phyloP scores from a whole-genome alignment of 2,329 filamentous ascomycete genomes.

The Annulohypoxylon truncatum region DNA sequence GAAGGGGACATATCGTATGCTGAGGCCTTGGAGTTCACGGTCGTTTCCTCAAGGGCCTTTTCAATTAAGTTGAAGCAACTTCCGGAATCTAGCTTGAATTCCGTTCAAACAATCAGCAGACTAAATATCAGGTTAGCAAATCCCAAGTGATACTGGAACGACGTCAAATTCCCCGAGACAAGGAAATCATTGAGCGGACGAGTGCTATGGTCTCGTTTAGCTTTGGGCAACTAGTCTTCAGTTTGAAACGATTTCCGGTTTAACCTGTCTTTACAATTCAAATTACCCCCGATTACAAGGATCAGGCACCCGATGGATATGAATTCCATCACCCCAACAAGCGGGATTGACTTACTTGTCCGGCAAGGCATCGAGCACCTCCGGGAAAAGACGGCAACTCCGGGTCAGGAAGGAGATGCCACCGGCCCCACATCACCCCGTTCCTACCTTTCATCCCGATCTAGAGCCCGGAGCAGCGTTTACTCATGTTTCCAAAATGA shows the following conservation, averaged over 20 bases:
- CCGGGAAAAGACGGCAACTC: slow-evolving; percentile 21
- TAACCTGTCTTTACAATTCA: neutral
- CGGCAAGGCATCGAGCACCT: slow-evolving; percentile 18
- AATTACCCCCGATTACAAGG: neutral
- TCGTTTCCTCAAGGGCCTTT: too few species aligned
- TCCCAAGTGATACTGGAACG: neutral
- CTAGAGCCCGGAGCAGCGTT: slow-evolving; percentile 17
- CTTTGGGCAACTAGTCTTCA: neutral
- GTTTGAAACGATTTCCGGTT: neutral
- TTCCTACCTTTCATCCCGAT: neutral
- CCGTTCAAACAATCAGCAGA: neutral
- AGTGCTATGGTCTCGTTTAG: neutral
- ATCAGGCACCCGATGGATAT: neutral
- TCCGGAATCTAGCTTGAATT: neutral
- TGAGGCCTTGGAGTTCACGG: too few species aligned
- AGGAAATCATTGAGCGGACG: neutral
- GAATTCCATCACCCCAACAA: slow-evolving; percentile 27
- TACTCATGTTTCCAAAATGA: slow-evolving; percentile 20
- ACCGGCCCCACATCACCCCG: neutral
- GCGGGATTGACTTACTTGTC: slow-evolving; percentile 25
- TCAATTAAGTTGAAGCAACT: neutral
- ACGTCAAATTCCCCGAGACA: neutral
- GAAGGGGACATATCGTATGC: neutral
- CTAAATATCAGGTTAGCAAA: neutral
- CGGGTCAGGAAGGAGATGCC: neutral